Conservation (phyloP, 148 eudicot genomes). For the Camellia japonica region DNA sequence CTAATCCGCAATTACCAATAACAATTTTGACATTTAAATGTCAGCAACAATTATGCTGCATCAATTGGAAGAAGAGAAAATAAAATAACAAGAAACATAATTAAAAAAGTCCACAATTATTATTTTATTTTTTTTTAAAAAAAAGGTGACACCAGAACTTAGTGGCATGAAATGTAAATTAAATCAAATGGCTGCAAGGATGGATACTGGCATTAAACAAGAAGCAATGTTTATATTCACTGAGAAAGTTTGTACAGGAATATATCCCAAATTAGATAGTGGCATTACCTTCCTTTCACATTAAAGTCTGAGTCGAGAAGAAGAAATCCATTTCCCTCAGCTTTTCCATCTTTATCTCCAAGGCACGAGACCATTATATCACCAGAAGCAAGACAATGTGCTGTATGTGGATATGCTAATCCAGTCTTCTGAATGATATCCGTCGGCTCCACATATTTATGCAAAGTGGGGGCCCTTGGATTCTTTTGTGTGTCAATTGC, state of each 20-base stretch:
- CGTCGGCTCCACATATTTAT: constrained; percentile 80
- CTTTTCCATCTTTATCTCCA: constrained; percentile 87
- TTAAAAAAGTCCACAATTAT: too few relatives aligned
- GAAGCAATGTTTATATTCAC: background rate
- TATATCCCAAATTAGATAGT: background rate
- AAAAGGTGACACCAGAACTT: too few relatives aligned
- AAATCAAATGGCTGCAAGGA: too few relatives aligned
- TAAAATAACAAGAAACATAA: too few relatives aligned
- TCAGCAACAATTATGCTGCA: background rate
- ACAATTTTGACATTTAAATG: background rate
- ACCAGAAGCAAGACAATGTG: constrained; percentile 97
- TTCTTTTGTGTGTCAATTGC: constrained; percentile 73
- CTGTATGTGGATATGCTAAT: constrained; percentile 89
- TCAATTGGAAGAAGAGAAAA: background rate
- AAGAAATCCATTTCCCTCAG: constrained; percentile 91
- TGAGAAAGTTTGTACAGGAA: background rate
- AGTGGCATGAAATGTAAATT: too few relatives aligned
- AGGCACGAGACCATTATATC: constrained; percentile 92
- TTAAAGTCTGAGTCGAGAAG: constrained; percentile 90
- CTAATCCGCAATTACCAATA: background rate
- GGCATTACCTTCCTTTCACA: constrained; percentile 88
- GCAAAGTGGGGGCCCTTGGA: constrained; percentile 70
- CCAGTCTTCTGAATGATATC: constrained; percentile 79
- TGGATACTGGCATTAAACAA: too few relatives aligned
- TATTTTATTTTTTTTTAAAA: too few relatives aligned